Base-by-base conservation (phyloP, 2,329 filamentous ascomycete species). In the Claviceps spartinae region DNA sequence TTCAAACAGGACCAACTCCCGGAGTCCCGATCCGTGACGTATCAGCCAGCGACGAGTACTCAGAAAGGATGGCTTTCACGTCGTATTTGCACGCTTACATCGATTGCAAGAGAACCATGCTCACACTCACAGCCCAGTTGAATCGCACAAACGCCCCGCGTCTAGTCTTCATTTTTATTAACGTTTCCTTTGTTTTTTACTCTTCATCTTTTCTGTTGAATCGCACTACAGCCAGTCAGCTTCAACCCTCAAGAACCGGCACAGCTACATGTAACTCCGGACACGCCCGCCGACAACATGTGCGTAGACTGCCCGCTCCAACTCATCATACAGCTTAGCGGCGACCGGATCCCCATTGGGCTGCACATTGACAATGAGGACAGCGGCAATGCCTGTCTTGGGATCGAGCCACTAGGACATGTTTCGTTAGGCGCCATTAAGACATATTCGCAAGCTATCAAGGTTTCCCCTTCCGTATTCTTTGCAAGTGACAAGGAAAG, bases 231-330 rank as follows among this genome's bases (percentile, higher is more conserved):
- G 6, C 8, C 4, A 20, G 40, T 16, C 40, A 9, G n/a, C 8
- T 5, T 5, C 40, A 20, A 30, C 8, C 26, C 26, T 9, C 3
- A 14, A 9, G 7, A 3, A 42, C n/a, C 4, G 40, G 7, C 5
- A n/a, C 18, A 18, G 11, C 30, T 38, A 50, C 30, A 54, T 50
- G 24, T 16, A 34, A 14, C 53, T 48, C 18, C 48, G 47, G 26
- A 34, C 44, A 44, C 13, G 9, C 11, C 16, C 16, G 4, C 37
- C 20, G 42, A 52, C 48, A 20, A 56, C 44, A 1, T 50, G 40
- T 1, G 43, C 61, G 52, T 73, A 74, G 0, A 71, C 67, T 2
- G 63, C 66, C 30, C 57, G 53, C 54, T 72, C 67, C 49, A 74
- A 56, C 52, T 70, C 68, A 45, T 71, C 58, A 50, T 66, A 72